Evolutionary conservation across 345 rosid species (phyloP).

Genomic region (Salix purpurea): DNA sequence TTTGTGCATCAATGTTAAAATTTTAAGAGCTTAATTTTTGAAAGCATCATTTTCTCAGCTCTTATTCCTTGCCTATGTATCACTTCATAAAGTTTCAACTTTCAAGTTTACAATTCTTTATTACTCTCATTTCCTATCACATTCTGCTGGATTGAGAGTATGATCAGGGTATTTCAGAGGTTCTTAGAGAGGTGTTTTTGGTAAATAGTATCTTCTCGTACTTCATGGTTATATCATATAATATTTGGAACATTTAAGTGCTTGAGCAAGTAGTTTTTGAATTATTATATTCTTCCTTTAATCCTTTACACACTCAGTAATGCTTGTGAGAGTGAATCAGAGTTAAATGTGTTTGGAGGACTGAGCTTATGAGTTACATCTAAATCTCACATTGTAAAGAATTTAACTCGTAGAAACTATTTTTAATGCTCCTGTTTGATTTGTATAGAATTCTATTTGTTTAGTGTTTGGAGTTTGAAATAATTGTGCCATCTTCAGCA

Average conservation of each 20-base stretch:
- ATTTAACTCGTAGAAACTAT: no score
- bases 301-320: background rate
- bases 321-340: background rate
- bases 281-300: background rate
- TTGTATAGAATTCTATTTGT: background rate
- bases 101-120: background rate
- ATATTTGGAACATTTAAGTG: background rate
- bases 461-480: background rate
- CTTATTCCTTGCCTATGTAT: background rate
- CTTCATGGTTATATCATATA: background rate
- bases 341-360: no score
- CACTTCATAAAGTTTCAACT: background rate
- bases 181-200: background rate
- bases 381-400: background rate
- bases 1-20: background rate
- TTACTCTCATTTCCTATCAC: background rate
- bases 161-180: background rate
- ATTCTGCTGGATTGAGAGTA: background rate
- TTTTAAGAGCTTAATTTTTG: background rate
- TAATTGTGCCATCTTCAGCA: background rate
- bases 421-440: background rate
- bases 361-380: background rate
- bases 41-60: background rate
- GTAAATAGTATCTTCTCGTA: no score
- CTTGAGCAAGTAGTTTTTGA: background rate